Evolutionary conservation across 305 asterid genomes (phyloP).

Genomic region (Andrographis paniculata): DNA sequence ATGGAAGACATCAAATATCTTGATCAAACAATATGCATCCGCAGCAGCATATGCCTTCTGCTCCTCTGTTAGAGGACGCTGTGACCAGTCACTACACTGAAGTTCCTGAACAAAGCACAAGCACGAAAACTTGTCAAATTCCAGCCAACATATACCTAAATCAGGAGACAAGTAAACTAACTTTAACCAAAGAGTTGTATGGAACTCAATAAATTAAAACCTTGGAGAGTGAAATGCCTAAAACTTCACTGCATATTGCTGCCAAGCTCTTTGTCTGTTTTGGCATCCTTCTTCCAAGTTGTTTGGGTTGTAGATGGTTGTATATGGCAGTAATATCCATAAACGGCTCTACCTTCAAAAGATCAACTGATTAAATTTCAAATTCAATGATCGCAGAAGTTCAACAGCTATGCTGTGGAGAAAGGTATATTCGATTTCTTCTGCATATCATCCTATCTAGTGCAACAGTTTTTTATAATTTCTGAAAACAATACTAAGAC

Average conservation of each 20-base stretch:
- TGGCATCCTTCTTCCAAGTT: constrained; percentile 37
- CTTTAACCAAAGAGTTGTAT: no score
- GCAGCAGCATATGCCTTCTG: constrained; percentile 82
- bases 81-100: constrained; percentile 98
- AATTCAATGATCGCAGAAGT: constrained; percentile 4
- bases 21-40: constrained; percentile 76
- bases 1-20: constrained; percentile 57
- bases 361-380: constrained; percentile 16
- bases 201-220: constrained; percentile 19
- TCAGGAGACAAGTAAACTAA: no score
- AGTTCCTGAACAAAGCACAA: constrained; percentile 46
- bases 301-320: constrained; percentile 52
- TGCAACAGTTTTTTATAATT: no score
- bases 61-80: constrained; percentile 76
- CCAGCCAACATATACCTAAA: no score
- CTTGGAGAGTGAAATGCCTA: constrained; percentile 77
- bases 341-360: constrained; percentile 72
- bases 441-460: no score
- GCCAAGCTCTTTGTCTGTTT: constrained; percentile 85
- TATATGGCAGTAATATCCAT: constrained; percentile 61
- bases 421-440: no score
- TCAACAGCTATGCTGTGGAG: not conserved
- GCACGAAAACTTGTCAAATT: not conserved
- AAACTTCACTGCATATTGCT: constrained; percentile 61
- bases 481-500: no score